phyloP scores from a whole-genome alignment of 805 yeast genomes.

The Candida ovalis region DNA sequence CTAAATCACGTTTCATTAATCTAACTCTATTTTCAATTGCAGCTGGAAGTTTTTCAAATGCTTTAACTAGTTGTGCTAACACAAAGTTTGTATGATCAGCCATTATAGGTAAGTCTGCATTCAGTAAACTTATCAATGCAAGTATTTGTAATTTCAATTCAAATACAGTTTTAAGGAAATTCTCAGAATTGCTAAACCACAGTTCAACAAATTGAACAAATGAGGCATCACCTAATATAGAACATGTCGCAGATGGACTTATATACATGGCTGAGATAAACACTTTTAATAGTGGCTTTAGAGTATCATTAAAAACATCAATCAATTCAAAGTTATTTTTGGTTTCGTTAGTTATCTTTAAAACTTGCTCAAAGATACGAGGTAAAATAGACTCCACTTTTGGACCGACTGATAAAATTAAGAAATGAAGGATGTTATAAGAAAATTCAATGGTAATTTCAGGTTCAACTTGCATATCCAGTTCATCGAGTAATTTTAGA shows the following conservation, averaged over 20 bases:
- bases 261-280: conserved; percentile 39
- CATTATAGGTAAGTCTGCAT: conserved; percentile 30
- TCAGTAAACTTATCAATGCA: conserved; percentile 39
- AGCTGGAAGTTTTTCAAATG: conserved; percentile 42
- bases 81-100: conserved; percentile 23
- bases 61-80: conserved; percentile 36
- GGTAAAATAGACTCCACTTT: conserved; percentile 16
- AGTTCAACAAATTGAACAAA: conserved; percentile 38
- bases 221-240: conserved; percentile 36
- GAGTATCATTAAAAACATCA: conserved; percentile 15
- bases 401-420: conserved; percentile 15
- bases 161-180: conserved; percentile 45
- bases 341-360: conserved; percentile 32
- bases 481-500: conserved; percentile 17
- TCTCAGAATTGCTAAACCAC: conserved; percentile 46
- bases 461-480: conserved; percentile 19
- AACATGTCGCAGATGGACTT: conserved; percentile 36
- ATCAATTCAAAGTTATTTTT: conserved; percentile 12
- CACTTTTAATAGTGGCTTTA: conserved; percentile 35
- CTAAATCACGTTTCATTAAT: conserved; percentile 37
- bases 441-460: conserved; percentile 15
- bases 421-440: conserved; percentile 10
- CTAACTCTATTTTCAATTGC: conserved; percentile 47
- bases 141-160: conserved; percentile 52
- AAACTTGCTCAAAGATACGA: conserved; percentile 12